phyloP scores from a whole-genome alignment of 306 rosid species.

The Sicyos edulis region DNA sequence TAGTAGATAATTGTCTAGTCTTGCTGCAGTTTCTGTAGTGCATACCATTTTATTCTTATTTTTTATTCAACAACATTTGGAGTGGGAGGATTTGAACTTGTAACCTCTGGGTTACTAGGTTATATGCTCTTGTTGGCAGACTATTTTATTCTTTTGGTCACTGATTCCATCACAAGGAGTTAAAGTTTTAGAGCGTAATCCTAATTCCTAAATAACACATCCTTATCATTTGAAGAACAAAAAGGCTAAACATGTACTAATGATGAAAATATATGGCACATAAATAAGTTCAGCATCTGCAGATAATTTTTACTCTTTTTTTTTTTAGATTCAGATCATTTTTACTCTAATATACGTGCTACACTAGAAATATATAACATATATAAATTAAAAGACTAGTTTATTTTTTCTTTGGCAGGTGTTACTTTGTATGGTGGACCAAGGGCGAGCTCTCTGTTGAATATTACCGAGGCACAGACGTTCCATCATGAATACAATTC shows the following conservation, averaged over 20 bases:
- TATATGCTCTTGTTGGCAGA: neutral
- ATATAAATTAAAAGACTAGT: neutral
- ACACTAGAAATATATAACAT: neutral
- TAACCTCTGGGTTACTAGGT: too few species aligned
- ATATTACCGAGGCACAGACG: constrained; percentile 56
- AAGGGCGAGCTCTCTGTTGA: constrained; percentile 56
- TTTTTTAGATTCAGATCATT: too few species aligned
- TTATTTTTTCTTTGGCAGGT: constrained; percentile 41
- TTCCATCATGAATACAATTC: constrained; percentile 89
- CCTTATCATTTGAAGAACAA: neutral
- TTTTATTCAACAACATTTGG: too few species aligned
- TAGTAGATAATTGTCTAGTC: neutral
- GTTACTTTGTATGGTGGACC: constrained; percentile 83
- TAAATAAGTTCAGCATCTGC: neutral
- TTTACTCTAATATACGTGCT: neutral
- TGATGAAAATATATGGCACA: constrained; percentile 3
- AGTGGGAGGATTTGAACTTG: too few species aligned
- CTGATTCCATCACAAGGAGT: neutral
- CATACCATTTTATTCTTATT: neutral
- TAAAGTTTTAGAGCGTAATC: neutral
- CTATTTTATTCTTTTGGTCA: neutral
- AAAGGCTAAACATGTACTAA: neutral
- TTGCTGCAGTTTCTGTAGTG: neutral
- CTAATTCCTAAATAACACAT: neutral
- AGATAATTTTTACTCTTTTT: neutral